These are phyloP conservation scores for Coffea eugenioides DNA, from an alignment of 257 asterid species.

Conservation along the genomic window DNA sequence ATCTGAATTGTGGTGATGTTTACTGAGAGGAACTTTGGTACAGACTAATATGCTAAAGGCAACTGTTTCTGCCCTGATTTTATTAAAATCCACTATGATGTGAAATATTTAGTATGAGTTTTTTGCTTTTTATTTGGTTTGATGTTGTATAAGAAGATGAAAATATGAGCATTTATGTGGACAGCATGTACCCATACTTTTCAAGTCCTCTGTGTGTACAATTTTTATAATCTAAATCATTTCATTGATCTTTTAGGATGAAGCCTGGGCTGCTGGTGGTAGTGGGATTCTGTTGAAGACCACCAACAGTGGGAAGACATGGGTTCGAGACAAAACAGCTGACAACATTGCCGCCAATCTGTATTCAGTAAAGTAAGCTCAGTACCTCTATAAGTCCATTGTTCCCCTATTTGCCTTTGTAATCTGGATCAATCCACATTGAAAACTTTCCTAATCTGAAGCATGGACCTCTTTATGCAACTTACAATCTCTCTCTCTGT, in stretches of 20 bases:
- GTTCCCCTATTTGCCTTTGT: background rate
- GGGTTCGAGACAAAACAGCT: constrained; percentile 94
- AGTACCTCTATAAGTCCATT: constrained; percentile 7
- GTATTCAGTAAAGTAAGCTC: constrained; percentile 86
- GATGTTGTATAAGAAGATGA: too few relatives aligned
- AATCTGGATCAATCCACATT: constrained; percentile 6
- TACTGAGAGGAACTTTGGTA: background rate
- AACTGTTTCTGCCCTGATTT: background rate
- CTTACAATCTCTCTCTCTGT: background rate
- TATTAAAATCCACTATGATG: background rate
- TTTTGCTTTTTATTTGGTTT: too few relatives aligned
- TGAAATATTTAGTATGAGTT: too few relatives aligned
- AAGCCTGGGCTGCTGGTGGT: constrained; percentile 99
- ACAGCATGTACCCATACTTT: too few relatives aligned
- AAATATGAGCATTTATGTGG: too few relatives aligned
- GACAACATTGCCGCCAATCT: constrained; percentile 97
- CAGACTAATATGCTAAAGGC: background rate
- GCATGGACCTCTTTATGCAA: background rate
- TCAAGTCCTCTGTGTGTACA: too few relatives aligned
- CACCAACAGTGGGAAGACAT: constrained; percentile 79
- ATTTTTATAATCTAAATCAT: background rate
- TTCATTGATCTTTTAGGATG: constrained; percentile 44
- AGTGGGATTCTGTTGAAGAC: constrained; percentile 91
- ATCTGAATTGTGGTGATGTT: background rate
- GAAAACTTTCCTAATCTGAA: background rate